Percentiles rank a stretch among this genome's conserved stretches.
Evolutionary conservation across 768 basidiomycete species (phyloP).

Genomic region (Rhodotorula kratochvilovae): DNA sequence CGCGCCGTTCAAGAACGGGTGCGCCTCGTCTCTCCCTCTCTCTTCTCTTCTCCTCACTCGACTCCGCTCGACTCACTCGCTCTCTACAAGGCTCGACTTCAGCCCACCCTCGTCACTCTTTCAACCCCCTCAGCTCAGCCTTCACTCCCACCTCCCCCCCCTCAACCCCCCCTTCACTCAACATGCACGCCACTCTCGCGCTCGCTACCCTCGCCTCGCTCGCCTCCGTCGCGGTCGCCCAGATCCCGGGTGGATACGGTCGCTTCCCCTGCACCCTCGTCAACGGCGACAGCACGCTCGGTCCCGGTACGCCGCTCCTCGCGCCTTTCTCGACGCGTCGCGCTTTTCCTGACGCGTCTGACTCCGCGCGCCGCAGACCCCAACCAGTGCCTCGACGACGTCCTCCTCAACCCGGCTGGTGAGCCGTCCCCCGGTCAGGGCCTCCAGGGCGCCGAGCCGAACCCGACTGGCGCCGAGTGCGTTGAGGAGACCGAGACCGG

Average conservation of each 20-base stretch:
- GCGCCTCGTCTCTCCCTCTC: not conserved
- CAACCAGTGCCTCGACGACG: not conserved
- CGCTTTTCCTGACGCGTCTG: not conserved
- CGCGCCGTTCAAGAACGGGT: not conserved
- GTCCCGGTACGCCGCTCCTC: not conserved
- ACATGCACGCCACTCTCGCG: constrained; percentile 8
- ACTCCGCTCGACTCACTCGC: not conserved
- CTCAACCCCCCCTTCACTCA: not conserved
- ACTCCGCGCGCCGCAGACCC: not conserved
- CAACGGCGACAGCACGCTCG: constrained; percentile 18
- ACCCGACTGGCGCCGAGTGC: constrained; percentile 12
- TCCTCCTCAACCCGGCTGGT: constrained; percentile 4
- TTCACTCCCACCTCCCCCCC: not conserved
- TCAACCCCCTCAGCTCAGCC: not conserved
- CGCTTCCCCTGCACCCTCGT: constrained; percentile 23
- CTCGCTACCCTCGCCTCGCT: constrained; percentile 15
- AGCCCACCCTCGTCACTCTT: constrained; percentile 1
- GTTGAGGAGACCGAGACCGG: not conserved
- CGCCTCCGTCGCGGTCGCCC: constrained; percentile 8
- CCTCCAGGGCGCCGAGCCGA: constrained; percentile 9
- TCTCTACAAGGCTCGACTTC: not conserved
- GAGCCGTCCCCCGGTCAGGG: no score
- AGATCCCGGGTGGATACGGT: constrained; percentile 7
- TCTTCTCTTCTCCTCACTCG: not conserved
- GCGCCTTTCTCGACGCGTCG: not conserved